phyloP scores from a whole-genome alignment of 768 basidiomycete species.

The Russula lepida region DNA sequence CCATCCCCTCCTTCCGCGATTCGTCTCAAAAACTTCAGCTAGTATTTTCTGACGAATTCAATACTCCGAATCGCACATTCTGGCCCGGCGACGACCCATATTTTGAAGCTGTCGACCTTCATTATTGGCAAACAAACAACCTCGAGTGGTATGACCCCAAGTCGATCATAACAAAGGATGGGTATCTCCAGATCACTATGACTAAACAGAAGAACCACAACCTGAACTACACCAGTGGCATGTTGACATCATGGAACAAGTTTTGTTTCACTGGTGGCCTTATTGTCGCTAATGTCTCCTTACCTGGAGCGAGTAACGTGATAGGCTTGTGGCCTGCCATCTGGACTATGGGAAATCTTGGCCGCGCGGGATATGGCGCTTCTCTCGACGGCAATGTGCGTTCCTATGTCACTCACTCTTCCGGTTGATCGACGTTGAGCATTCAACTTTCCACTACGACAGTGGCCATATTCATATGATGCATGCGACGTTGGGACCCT shows the following conservation, averaged over 20 bases:
- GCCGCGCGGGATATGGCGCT: conserved; percentile 85
- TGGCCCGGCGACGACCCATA: conserved; percentile 66
- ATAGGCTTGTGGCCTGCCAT: conserved; percentile 69
- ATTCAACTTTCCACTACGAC: not conserved
- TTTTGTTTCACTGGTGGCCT: conserved; percentile 91
- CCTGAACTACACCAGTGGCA: conserved; percentile 41
- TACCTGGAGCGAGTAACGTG: conserved; percentile 62
- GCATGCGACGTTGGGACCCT: conserved; percentile 90
- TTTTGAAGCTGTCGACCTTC: conserved; percentile 40
- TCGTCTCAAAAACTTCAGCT: conserved; percentile 55
- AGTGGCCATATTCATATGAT: conserved; percentile 83
- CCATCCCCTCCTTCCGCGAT: conserved; percentile 48
- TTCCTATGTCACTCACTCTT: conserved; percentile 11
- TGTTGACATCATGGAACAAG: conserved; percentile 54
- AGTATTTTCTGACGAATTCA: conserved; percentile 88
- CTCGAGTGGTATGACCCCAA: conserved; percentile 83
- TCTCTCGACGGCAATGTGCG: conserved; percentile 72
- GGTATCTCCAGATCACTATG: conserved; percentile 42
- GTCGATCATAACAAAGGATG: conserved; percentile 39
- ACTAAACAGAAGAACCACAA: conserved; percentile 56
- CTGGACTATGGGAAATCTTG: conserved; percentile 77
- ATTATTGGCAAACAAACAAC: conserved; percentile 42
- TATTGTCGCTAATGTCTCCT: conserved; percentile 55
- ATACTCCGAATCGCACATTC: conserved; percentile 69
- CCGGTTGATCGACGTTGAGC: not conserved